phyloP scores from a whole-genome alignment of 148 eudicot genomes.

The Rhododendron kiyosumense region DNA sequence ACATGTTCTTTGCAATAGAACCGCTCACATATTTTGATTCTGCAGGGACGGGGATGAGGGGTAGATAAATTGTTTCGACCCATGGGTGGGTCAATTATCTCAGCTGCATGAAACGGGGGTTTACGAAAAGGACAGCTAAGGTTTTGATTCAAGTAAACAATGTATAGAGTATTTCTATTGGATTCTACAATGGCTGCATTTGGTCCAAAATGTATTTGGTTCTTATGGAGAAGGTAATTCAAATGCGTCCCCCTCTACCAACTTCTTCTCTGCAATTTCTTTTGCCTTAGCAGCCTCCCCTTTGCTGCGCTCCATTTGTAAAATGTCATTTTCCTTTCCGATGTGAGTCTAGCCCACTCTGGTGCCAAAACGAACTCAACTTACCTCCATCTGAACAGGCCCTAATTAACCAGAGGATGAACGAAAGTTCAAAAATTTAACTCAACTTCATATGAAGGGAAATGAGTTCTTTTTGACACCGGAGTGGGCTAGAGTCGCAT shows the following conservation, averaged over 20 bases:
- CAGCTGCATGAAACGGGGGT: slow-evolving; percentile 44
- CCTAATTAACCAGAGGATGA: no score
- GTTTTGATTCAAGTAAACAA: slow-evolving; percentile 41
- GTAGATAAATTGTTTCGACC: background rate
- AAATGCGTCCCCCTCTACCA: background rate
- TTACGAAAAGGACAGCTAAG: slow-evolving; percentile 48
- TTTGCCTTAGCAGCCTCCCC: background rate
- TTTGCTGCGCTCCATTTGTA: background rate
- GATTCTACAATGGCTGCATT: slow-evolving; percentile 45
- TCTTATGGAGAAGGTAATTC: slow-evolving; percentile 19
- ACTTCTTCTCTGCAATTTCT: background rate
- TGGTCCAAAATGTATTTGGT: slow-evolving; percentile 58
- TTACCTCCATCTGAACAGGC: background rate
- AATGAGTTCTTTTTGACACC: background rate
- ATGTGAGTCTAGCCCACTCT: background rate
- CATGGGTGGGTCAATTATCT: slow-evolving; percentile 37
- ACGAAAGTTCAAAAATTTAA: background rate
- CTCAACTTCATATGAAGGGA: background rate
- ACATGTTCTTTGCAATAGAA: background rate
- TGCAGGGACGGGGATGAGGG: slow-evolving; percentile 1
- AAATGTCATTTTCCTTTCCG: background rate
- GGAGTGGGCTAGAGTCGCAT: background rate
- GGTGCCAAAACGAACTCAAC: background rate
- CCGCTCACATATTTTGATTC: slow-evolving; percentile 5
- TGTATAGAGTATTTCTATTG: slow-evolving; percentile 44